Base-by-base conservation (phyloP, 208 protist genomes). In the Crithidia thermophila region DNA sequence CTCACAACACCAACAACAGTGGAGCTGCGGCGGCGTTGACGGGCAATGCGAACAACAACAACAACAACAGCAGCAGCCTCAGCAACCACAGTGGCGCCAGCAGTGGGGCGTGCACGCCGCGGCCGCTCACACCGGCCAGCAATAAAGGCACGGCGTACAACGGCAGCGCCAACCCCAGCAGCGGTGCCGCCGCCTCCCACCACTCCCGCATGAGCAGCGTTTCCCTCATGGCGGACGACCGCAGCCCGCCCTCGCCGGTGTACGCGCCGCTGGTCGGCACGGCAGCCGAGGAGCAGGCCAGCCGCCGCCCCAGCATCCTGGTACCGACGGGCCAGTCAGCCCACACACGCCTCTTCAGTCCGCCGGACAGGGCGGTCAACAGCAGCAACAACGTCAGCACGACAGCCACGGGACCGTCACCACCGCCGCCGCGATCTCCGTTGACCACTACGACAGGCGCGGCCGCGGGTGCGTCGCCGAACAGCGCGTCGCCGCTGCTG, bases 191-290 rank as follows among this genome's bases (percentile, higher is more conserved):
- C 33, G 34, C 55, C 28, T 23, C 16, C 31, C 66, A 70, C 37
- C 59, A 65, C 53, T 47, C 55, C 11, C 60, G 51, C 27, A 42
- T 47, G 42, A 52, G 18, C 39, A 57, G 40, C 9, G 56, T 49
- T 31, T 78, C 72, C 20, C 31, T 72, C 27, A 30, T 77, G 9
- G 28, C 68, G 10, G 71, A 80, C 16, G 65, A 73, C 47, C 63
- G 53, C 36, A 7, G 37, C 5, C 56, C 49, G 11, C 67, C 69
- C 20, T 73, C 71, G 31, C 63, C 52, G 40, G 59, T 77, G 21
- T 66, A 77, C 16, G 61, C 76, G 62, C 71, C 78, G 4, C 52
- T 75, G 7, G 46, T 79, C 16, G 65, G 70, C 16, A 56, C 50
- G 21, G 58, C 60, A 0, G 75, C 66, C 9, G 59, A 49, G 49